These are phyloP conservation scores for Stenocarpella maydis DNA, from an alignment of 2,329 filamentous ascomycete species.

Conservation along the genomic window DNA sequence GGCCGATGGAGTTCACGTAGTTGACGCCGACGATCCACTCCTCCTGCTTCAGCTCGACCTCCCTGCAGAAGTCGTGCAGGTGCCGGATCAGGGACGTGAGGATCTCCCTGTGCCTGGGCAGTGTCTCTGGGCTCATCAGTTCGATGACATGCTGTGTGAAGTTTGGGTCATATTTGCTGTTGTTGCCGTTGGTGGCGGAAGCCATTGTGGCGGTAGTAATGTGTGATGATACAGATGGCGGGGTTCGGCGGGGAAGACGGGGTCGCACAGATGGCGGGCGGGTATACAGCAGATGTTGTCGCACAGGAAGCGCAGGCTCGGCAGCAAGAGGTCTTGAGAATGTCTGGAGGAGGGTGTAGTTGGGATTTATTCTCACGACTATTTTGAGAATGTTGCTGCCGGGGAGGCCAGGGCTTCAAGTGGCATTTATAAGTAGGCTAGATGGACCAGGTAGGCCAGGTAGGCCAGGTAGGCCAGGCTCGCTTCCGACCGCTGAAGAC, in stretches of 20 bases:
- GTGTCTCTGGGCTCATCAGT: slow-evolving; percentile 66
- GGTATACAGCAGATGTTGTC: slow-evolving; percentile 1
- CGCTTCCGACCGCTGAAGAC: slow-evolving; percentile 15
- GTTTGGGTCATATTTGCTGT: slow-evolving; percentile 39
- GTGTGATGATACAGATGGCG: slow-evolving; percentile 2
- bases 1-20: slow-evolving; percentile 66
- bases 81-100: slow-evolving; percentile 64
- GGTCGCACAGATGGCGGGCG: background rate
- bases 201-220: slow-evolving; percentile 8
- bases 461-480: background rate
- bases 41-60: slow-evolving; percentile 68
- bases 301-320: background rate
- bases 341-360: background rate
- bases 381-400: too few relatives aligned
- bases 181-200: slow-evolving; percentile 17
- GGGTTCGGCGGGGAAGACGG: slow-evolving; percentile 3
- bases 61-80: slow-evolving; percentile 70
- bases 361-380: background rate
- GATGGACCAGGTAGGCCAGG: background rate
- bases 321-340: background rate
- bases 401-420: background rate
- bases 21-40: slow-evolving; percentile 69
- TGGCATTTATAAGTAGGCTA: slow-evolving; percentile 20
- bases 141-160: slow-evolving; percentile 69
- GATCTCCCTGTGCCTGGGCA: slow-evolving; percentile 62